A percentile compares a stretch with the other conserved stretches of the same genome.
These are phyloP conservation scores for Carnegiea gigantea DNA, from an alignment of 179 eudicot species.

Conservation along the genomic window DNA sequence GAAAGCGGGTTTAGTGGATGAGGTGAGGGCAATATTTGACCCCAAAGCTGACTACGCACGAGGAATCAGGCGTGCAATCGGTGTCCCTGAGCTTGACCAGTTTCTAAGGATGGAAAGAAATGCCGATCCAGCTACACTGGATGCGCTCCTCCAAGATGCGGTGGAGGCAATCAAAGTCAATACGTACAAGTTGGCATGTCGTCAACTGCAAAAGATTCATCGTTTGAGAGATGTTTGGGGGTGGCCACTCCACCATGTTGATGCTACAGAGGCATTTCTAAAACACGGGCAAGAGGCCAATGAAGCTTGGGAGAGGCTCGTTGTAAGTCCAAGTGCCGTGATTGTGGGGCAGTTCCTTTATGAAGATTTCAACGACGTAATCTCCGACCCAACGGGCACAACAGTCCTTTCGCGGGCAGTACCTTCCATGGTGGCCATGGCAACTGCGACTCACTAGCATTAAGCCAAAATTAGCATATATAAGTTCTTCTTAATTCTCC, in stretches of 20 bases:
- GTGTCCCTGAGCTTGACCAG: constrained; percentile 34
- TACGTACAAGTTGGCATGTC: constrained; percentile 38
- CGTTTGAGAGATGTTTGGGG: constrained; percentile 34
- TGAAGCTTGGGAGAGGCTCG: constrained; percentile 53
- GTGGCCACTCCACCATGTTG: constrained; percentile 48
- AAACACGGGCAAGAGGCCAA: constrained; percentile 42
- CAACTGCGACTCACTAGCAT: constrained; percentile 35
- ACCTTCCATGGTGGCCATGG: constrained; percentile 33
- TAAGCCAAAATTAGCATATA: not conserved
- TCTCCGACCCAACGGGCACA: constrained; percentile 19
- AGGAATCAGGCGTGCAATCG: constrained; percentile 39
- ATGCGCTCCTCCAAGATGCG: constrained; percentile 29
- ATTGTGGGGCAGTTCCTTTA: constrained; percentile 39
- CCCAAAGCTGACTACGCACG: constrained; percentile 22
- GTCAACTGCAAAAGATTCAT: constrained; percentile 41
- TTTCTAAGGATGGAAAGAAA: constrained; percentile 31
- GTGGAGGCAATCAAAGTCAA: constrained; percentile 46
- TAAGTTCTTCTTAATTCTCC: too few species aligned
- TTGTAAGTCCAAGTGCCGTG: constrained; percentile 37
- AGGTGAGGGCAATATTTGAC: constrained; percentile 30
- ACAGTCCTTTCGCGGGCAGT: constrained; percentile 20
- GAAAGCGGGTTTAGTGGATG: constrained; percentile 31
- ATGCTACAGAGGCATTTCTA: constrained; percentile 41
- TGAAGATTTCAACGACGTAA: not conserved
- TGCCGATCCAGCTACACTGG: constrained; percentile 24